A percentile compares a stretch with the other conserved stretches of the same genome.
phyloP scores from a whole-genome alignment of 495 filamentous ascomycete genomes.

The Penicillium soppii region DNA sequence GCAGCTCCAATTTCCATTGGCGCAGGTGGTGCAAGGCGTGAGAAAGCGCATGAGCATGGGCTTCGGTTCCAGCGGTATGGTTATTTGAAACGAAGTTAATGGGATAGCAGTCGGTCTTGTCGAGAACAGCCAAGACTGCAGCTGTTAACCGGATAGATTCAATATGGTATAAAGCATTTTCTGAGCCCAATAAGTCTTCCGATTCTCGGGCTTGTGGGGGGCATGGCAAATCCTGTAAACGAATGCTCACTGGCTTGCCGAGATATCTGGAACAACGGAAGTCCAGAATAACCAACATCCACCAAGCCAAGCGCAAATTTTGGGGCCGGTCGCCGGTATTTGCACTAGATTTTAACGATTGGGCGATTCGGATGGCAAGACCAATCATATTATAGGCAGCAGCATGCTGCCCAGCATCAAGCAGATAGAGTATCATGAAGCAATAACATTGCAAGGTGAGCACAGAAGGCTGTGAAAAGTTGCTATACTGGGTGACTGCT shows the following conservation, averaged over 20 bases:
- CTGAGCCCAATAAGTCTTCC: neutral
- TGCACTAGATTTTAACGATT: conserved; percentile 21
- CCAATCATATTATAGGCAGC: conserved; percentile 36
- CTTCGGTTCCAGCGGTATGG: neutral
- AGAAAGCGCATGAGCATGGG: neutral
- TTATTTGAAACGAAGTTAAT: neutral
- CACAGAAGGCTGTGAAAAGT: conserved; percentile 20
- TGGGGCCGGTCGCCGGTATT: neutral
- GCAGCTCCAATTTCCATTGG: conserved; percentile 14
- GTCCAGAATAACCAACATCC: conserved; percentile 33
- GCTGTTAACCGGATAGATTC: conserved; percentile 24
- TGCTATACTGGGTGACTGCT: conserved; percentile 19
- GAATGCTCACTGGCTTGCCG: conserved; percentile 23
- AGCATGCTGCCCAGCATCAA: conserved; percentile 24
- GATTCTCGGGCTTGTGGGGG: conserved; percentile 1
- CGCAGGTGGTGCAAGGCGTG: neutral
- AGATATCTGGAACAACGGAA: conserved; percentile 32
- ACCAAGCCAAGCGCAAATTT: conserved; percentile 24
- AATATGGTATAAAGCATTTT: conserved; percentile 14
- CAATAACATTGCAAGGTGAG: conserved; percentile 25
- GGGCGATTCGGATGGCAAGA: conserved; percentile 27
- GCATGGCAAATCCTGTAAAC: conserved; percentile 16
- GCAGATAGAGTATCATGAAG: conserved; percentile 21
- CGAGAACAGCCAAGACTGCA: conserved; percentile 18
- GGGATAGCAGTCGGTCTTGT: conserved; percentile 8